Evolutionary conservation across 2,329 filamentous ascomycete genomes (phyloP), one percentile per base, ranked within the genome.

Genomic region (Aspergillus glaucus): DNA sequence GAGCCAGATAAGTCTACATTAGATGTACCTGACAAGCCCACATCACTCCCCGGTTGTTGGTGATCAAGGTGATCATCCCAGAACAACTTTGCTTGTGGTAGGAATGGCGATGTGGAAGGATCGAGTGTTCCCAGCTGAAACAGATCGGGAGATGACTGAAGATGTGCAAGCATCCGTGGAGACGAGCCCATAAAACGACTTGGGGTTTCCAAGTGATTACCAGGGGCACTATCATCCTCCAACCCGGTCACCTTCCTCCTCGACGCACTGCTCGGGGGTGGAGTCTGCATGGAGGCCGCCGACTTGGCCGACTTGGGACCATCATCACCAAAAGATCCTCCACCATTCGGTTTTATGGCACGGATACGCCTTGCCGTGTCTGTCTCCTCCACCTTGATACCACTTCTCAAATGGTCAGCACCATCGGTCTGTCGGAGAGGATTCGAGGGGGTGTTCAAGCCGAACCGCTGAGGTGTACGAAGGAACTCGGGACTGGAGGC

Each of bases 131-230:
- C 68, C 52, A 79, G 73, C 39, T 77, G 75, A 54, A 81, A 78
- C 50, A 80, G 67, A 50, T 81, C 78, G 5, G 79, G 79, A 2
- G 80, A 81, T 53, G 79, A 79, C 46, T 80, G 79, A 24, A 82
- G 62, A 49, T 73, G 75, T 4, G 73, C 69, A 57, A 78, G 79
- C 21, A 80, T 71, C 54, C 68, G 63, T 9, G 74, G 72, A 2
- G 74, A 76, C 7, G 65, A 62, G 6, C 70, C 70, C 49, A 75
- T 60, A 12, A 73, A 57, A 49, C 72, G 65, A 54, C 70, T 73
- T 3, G 72, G 71, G 4, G 71, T 73, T 52, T 75, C 71, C 10
- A 72, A 73, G 63, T 70, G 66, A 12, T 47, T 58, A 49, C 49
- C 39, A 60, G 59, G 17, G 58, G 59, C 2, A 48, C 50, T n/a